Percentiles rank a stretch among this genome's conserved stretches.
Evolutionary conservation across 805 yeast genomes (phyloP).

Genomic region (Saturnispora besseyi): DNA sequence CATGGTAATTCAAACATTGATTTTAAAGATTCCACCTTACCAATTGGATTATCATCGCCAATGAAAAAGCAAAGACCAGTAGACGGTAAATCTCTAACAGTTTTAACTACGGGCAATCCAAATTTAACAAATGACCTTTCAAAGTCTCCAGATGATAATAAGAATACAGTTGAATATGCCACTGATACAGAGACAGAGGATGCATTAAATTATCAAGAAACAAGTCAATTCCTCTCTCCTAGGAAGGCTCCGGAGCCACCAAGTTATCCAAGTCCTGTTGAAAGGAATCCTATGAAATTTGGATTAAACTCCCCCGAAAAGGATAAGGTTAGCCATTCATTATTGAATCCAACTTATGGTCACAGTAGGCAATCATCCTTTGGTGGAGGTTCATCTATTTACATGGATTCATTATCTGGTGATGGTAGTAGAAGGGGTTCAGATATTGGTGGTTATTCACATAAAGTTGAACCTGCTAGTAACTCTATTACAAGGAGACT

Average conservation of each 20-base stretch:
- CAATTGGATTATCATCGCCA: background rate
- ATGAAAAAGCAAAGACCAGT: background rate
- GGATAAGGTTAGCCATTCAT: background rate
- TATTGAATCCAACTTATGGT: background rate
- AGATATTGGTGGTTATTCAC: background rate
- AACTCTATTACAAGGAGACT: constrained; percentile 11
- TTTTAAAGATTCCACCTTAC: background rate
- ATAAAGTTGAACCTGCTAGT: constrained; percentile 7
- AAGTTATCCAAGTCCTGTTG: constrained; percentile 20
- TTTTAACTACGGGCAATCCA: background rate
- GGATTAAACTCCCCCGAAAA: constrained; percentile 17
- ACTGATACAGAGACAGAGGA: background rate
- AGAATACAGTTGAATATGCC: background rate
- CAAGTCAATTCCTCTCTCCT: constrained; percentile 45
- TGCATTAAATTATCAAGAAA: background rate
- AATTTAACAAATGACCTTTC: background rate
- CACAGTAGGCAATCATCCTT: constrained; percentile 25
- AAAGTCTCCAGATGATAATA: background rate
- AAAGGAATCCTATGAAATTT: constrained; percentile 19
- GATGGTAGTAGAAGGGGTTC: background rate
- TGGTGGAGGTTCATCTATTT: constrained; percentile 29
- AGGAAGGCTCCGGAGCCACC: constrained; percentile 71
- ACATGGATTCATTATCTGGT: constrained; percentile 28
- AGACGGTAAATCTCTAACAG: background rate
- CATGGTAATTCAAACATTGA: background rate